phyloP scores from a whole-genome alignment of 2,329 filamentous ascomycete genomes.

The Aspergillus neoniger region DNA sequence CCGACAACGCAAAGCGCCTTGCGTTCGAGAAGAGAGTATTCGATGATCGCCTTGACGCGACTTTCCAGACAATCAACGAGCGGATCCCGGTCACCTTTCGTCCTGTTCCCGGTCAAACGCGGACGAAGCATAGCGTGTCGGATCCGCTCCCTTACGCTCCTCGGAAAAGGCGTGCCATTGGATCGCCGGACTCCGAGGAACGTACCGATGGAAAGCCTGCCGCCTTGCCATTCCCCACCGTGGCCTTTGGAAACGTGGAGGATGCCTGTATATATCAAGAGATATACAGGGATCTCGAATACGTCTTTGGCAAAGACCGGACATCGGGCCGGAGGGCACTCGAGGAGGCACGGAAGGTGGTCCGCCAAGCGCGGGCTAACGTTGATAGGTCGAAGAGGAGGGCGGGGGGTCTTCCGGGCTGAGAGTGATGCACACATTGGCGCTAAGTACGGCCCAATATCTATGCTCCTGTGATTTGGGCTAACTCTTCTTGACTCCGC shows the following conservation, averaged over 20 bases:
- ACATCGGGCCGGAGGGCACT: background rate
- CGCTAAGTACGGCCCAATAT: too few relatives aligned
- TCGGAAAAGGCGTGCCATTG: slow-evolving; percentile 5
- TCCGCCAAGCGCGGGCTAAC: too few relatives aligned
- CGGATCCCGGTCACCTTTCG: background rate
- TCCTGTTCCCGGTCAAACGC: background rate
- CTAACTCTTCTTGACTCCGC: too few relatives aligned
- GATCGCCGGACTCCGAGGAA: background rate
- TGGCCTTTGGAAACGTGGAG: background rate
- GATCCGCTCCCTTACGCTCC: background rate
- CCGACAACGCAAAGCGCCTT: background rate
- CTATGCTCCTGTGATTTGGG: too few relatives aligned
- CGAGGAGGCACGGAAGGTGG: too few relatives aligned
- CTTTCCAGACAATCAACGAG: background rate
- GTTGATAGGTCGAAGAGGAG: too few relatives aligned
- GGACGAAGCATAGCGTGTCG: slow-evolving; percentile 3
- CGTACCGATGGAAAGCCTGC: background rate
- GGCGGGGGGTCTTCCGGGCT: too few relatives aligned
- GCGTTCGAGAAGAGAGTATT: background rate
- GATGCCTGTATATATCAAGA: background rate
- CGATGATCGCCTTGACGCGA: background rate
- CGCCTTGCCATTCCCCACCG: background rate
- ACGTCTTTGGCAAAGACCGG: background rate
- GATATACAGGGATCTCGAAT: background rate
- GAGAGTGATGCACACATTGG: too few relatives aligned